Conservation (phyloP, 163 green algal genomes). For the Volvox carteri region DNA sequence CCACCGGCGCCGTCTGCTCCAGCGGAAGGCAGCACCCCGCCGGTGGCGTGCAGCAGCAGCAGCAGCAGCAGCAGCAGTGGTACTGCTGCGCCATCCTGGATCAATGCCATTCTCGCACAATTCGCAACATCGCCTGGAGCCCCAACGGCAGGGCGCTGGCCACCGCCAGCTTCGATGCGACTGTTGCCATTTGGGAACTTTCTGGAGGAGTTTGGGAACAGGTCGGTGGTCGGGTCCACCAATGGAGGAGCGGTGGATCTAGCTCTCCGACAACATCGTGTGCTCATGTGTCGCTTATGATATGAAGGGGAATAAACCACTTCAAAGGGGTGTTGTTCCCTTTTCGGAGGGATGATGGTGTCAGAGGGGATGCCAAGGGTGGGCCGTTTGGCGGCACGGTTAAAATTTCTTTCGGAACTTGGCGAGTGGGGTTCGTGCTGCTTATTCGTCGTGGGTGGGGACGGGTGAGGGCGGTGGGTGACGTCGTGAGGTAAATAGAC, state of each 20-base stretch:
- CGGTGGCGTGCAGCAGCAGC: not conserved
- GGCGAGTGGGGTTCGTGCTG: too few relatives aligned
- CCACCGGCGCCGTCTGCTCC: not conserved
- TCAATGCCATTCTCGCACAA: slow-evolving; percentile 87
- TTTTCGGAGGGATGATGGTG: too few relatives aligned
- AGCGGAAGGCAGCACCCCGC: not conserved
- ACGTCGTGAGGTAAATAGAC: too few relatives aligned
- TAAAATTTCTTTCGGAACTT: too few relatives aligned
- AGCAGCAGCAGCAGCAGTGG: slow-evolving; percentile 68
- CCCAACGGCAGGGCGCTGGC: slow-evolving; percentile 85
- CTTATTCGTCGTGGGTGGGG: too few relatives aligned
- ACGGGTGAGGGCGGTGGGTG: too few relatives aligned
- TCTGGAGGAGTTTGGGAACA: slow-evolving; percentile 81
- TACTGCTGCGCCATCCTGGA: slow-evolving; percentile 87
- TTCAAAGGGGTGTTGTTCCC: too few relatives aligned
- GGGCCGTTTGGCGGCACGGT: too few relatives aligned
- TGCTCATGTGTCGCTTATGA: too few relatives aligned
- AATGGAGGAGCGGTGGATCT: not conserved
- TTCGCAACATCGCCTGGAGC: slow-evolving; percentile 90
- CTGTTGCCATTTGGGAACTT: slow-evolving; percentile 89
- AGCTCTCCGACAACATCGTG: too few relatives aligned
- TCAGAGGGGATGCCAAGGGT: too few relatives aligned
- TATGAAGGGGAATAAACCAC: too few relatives aligned
- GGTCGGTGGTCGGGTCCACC: slow-evolving; percentile 58
- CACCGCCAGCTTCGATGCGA: slow-evolving; percentile 95